Evolutionary conservation across 208 protist genomes (phyloP).

Genomic region (Leishmania arabica): DNA sequence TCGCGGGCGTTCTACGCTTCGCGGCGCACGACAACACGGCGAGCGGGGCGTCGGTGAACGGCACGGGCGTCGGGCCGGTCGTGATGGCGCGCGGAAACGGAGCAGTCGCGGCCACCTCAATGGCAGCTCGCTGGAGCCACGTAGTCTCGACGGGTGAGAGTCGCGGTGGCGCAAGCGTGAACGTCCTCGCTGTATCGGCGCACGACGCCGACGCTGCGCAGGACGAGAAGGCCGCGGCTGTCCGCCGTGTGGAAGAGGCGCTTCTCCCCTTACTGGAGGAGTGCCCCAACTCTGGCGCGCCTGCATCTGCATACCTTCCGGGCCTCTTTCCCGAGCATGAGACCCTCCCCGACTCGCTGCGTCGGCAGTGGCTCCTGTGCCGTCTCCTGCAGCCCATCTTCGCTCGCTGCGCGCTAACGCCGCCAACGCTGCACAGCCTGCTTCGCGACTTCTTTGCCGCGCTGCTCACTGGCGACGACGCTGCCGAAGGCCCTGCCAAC

Average conservation of each 20-base stretch:
- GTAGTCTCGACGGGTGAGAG: neutral
- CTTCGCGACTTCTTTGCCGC: constrained; percentile 15
- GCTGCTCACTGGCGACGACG: constrained; percentile 1
- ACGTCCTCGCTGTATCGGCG: neutral
- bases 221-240: neutral
- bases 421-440: constrained; percentile 13
- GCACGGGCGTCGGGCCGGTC: neutral
- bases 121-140: neutral
- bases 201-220: neutral
- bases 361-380: constrained; percentile 26
- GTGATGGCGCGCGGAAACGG: neutral
- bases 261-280: constrained; percentile 7
- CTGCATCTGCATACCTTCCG: constrained; percentile 1
- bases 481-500: neutral
- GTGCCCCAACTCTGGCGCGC: neutral
- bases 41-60: neutral
- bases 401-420: constrained; percentile 9
- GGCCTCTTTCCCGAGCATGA: constrained; percentile 1
- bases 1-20: constrained; percentile 12
- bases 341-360: constrained; percentile 5
- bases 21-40: neutral
- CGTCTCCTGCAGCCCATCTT: constrained; percentile 31
- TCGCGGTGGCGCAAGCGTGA: neutral
- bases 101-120: neutral
- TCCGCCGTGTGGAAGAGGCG: neutral